Conservation (phyloP, 441 rosid genomes). For the Mallotus japonicus region DNA sequence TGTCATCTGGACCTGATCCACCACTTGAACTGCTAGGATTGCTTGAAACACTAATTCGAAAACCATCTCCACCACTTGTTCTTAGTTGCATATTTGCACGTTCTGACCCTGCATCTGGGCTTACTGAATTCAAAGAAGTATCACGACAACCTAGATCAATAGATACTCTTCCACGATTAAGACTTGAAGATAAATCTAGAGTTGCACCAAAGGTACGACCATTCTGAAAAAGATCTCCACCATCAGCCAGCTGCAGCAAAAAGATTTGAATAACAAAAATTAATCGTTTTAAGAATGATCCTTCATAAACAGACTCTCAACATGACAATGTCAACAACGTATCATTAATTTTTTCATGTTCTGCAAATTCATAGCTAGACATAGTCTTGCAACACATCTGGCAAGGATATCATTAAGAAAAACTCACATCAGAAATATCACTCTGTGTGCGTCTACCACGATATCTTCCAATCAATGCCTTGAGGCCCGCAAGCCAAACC, state of each 20-base stretch:
- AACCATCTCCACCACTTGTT: slow-evolving; percentile 76
- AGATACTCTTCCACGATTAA: slow-evolving; percentile 55
- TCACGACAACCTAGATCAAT: slow-evolving; percentile 48
- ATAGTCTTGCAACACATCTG: background rate
- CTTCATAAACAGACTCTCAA: background rate
- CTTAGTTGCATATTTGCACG: slow-evolving; percentile 88
- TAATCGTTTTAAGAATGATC: background rate
- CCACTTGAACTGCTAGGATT: slow-evolving; percentile 92
- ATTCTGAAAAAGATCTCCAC: slow-evolving; percentile 39
- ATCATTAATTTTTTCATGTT: background rate
- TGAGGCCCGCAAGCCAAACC: slow-evolving; percentile 82
- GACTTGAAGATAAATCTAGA: slow-evolving; percentile 47
- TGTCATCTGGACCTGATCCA: slow-evolving; percentile 96
- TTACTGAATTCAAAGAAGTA: slow-evolving; percentile 33
- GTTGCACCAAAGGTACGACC: slow-evolving; percentile 51
- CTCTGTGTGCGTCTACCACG: slow-evolving; percentile 56
- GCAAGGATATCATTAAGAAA: background rate
- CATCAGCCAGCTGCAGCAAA: slow-evolving; percentile 49
- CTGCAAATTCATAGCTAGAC: background rate
- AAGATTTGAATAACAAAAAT: slow-evolving; percentile 5
- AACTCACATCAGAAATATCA: slow-evolving; percentile 68
- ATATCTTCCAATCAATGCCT: slow-evolving; percentile 48
- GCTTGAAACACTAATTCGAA: slow-evolving; percentile 89
- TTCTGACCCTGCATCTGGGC: slow-evolving; percentile 84
- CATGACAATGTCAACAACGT: background rate